Conservation (phyloP, 2,329 filamentous ascomycete species). For the Fusarium dimerum region DNA sequence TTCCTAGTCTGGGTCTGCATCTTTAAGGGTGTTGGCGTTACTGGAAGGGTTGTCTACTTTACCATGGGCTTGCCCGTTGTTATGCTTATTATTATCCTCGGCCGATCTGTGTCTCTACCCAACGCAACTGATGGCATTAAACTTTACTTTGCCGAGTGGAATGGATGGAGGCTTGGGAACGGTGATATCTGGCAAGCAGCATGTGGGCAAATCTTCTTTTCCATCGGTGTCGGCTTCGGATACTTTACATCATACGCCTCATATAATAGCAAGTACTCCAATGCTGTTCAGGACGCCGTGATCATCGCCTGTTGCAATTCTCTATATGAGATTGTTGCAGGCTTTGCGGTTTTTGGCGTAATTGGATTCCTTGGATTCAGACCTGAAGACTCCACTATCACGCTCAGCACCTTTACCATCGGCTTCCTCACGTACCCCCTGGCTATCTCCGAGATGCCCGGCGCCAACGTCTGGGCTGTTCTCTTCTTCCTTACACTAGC, state of each 20-base stretch:
- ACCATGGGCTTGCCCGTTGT: conserved; percentile 61
- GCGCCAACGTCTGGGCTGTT: conserved; percentile 55
- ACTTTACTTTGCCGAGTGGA: conserved; percentile 48
- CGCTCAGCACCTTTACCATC: conserved; percentile 52
- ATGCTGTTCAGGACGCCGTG: conserved; percentile 53
- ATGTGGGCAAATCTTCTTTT: conserved; percentile 46
- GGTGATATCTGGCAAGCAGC: conserved; percentile 53
- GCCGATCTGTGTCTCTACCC: conserved; percentile 52
- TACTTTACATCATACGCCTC: conserved; percentile 58
- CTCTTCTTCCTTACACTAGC: conserved; percentile 55
- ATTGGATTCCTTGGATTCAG: conserved; percentile 43
- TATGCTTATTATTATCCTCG: conserved; percentile 57
- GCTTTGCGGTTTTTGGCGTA: conserved; percentile 49
- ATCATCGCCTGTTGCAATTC: conserved; percentile 55
- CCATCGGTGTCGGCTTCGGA: conserved; percentile 52
- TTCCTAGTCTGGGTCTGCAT: conserved; percentile 62
- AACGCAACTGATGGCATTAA: conserved; percentile 55
- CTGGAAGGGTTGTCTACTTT: conserved; percentile 60
- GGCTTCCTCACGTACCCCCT: conserved; percentile 56
- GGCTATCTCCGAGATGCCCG: conserved; percentile 56
- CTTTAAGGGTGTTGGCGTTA: conserved; percentile 58
- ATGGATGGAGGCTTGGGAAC: conserved; percentile 49
- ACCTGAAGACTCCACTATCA: conserved; percentile 27
- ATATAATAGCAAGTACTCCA: conserved; percentile 54
- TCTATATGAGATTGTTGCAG: conserved; percentile 49